Conservation (phyloP, 352 stramenopile species). For the Phytophthora kernoviae region DNA sequence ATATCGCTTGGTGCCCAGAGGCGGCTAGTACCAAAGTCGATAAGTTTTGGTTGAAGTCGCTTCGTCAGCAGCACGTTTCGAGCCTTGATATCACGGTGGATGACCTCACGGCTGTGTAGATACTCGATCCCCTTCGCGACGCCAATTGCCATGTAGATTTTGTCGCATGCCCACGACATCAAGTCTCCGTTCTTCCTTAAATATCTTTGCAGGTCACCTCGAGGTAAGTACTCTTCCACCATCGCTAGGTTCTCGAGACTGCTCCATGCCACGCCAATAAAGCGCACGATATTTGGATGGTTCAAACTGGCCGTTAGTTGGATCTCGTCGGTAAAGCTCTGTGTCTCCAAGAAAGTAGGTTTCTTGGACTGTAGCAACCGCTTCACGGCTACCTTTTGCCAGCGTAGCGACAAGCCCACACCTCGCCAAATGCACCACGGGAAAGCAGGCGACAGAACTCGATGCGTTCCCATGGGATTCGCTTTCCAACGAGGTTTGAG, state of each 20-base stretch:
- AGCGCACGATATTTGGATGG: conserved; percentile 51
- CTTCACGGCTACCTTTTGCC: conserved; percentile 53
- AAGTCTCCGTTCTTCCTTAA: conserved; percentile 32
- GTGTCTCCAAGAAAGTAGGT: conserved; percentile 43
- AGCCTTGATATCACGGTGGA: conserved; percentile 83
- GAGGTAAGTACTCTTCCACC: conserved; percentile 57
- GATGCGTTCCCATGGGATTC: conserved; percentile 49
- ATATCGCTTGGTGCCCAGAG: conserved; percentile 25
- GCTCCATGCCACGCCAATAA: conserved; percentile 56
- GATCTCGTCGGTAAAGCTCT: conserved; percentile 61
- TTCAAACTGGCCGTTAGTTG: conserved; percentile 45
- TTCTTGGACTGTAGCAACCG: conserved; percentile 44
- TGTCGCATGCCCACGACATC: conserved; percentile 43
- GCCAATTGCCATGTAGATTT: conserved; percentile 43
- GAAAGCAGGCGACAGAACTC: conserved; percentile 42
- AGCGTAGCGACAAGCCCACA: conserved; percentile 53
- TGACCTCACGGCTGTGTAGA: conserved; percentile 46
- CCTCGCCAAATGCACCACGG: conserved; percentile 57
- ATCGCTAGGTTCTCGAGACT: conserved; percentile 54
- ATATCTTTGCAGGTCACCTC: conserved; percentile 54
- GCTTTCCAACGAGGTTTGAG: conserved; percentile 33
- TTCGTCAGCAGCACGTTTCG: conserved; percentile 77
- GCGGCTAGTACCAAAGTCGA: conserved; percentile 51
- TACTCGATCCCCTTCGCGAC: conserved; percentile 43
- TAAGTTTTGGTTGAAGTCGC: conserved; percentile 36